Evolutionary conservation across 306 rosid genomes (phyloP).

Genomic region (Leucaena leucocephala): DNA sequence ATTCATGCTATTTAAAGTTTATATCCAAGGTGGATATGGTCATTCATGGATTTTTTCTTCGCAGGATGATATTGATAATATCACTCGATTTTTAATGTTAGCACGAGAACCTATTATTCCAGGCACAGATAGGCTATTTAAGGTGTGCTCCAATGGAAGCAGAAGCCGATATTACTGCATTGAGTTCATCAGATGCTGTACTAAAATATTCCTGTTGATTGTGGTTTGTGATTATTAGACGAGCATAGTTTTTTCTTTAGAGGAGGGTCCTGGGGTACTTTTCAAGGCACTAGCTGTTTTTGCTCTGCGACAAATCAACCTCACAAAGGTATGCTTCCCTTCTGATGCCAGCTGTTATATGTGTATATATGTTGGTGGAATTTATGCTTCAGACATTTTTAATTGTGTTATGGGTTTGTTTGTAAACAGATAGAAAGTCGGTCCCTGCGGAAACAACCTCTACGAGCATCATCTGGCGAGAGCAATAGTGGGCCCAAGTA

Average conservation of each 20-base stretch:
- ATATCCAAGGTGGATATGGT: slow-evolving; percentile 30
- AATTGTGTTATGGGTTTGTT: slow-evolving; percentile 39
- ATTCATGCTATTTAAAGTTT: not conserved
- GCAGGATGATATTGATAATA: slow-evolving; percentile 89
- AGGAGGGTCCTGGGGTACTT: slow-evolving; percentile 96
- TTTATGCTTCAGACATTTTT: slow-evolving; percentile 30
- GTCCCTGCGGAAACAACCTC: slow-evolving; percentile 79
- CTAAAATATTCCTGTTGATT: slow-evolving; percentile 25
- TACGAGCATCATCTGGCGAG: slow-evolving; percentile 68
- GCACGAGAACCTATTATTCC: slow-evolving; percentile 98
- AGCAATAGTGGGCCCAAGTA: slow-evolving; percentile 65
- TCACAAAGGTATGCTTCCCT: slow-evolving; percentile 63
- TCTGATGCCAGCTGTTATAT: slow-evolving; percentile 17
- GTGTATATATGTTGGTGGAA: not conserved
- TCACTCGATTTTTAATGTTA: slow-evolving; percentile 87
- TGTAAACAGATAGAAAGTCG: slow-evolving; percentile 87
- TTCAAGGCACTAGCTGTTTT: slow-evolving; percentile 98
- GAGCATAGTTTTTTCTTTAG: slow-evolving; percentile 93
- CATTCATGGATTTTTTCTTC: slow-evolving; percentile 36
- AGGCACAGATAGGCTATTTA: slow-evolving; percentile 83
- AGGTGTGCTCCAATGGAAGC: slow-evolving; percentile 53
- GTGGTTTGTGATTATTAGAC: slow-evolving; percentile 60
- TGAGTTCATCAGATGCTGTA: slow-evolving; percentile 10
- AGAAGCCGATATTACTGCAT: slow-evolving; percentile 26
- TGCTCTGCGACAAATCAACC: slow-evolving; percentile 90